Evolutionary conservation across 768 basidiomycete genomes (phyloP), one percentile per base, ranked within the genome.

Genomic region (Lactarius vividus): DNA sequence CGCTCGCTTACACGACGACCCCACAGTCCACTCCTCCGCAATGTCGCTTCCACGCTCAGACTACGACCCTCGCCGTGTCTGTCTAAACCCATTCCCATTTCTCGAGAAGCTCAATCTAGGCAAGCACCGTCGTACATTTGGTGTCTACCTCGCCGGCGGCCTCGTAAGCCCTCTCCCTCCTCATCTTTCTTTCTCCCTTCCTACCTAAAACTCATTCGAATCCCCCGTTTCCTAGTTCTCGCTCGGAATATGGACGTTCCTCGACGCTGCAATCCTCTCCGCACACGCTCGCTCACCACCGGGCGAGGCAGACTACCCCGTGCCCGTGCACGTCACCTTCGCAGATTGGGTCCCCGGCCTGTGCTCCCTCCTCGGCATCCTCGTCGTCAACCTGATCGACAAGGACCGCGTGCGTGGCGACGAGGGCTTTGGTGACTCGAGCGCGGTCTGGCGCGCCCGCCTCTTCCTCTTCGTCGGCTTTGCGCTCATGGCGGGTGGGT

Each of bases 261-360:
- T 98, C 63, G 96, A 98, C 72, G 96, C 97, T 16, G 88, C 89
- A 28, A 88, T 98, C 61, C 83, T 94, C 46, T 97, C 95, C 11
- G 86, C 91, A 3, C 92, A 96, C 72, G 92, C 94, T 0, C 85
- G 84, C 61, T 78, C 91, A 1, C 91, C 92, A 3, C 84, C 84
- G 68, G 88, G 85, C 44, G 82, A 87, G 4, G 89, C 89, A 2
- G 82, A 88, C 70, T 81, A 86, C 59, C 84, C 86, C 0, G 80
- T 85, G 1, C 88, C 88, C 10, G 86, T 91, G 15, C 94, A 94
- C 72, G 92, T 99, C 75, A 80, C 84, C 15, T 97, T 98, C 74
- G 87, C 94, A 62, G 97, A 98, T 80, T 99, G 97, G 97, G 80
- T 97, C n/a, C 94, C 96, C 0, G 96, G 96, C 26, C 86, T 98